Evolutionary conservation across 192 early-diverging fungal genomes (phyloP), one percentile per base, ranked within the genome.

Genomic region (Helicostylum pulchrum): DNA sequence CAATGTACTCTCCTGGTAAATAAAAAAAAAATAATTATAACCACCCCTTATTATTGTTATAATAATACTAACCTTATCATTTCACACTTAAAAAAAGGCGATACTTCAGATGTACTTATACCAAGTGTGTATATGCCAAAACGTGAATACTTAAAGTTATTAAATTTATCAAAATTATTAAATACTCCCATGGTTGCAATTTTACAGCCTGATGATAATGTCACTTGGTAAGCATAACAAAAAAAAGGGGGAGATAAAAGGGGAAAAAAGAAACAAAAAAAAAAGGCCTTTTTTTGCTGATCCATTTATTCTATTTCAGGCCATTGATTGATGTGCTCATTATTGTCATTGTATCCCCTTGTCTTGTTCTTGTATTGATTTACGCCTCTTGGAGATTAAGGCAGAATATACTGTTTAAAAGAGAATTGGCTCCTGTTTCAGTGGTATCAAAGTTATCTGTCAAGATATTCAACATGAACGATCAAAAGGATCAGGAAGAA

Each of bases 51-150:
- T 45, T 26, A 26, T 26, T 26, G 26, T 26, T 26, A 26, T 26
- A 26, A 26, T 26, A 26, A 26, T 26, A 26, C 26, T 26, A 26
- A 26, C 0, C 26, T 26, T 26, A 26, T 26, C 0, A 26, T 26
- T 26, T 26, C 26, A 26, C 26, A 0, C 26, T 26, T 26, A 26
- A 26, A 26, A 26, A 26, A 26, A 82, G 94, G 87, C 32, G 90
- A 93, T 64, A 92, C 91, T 5, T 86, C 88, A 1, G 94, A 96
- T 77, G 82, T 98, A 17, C 60, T 66, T 5, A 95, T 96, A 54
- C 95, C 96, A 6, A 88, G 90, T 17, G 90, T 93, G 20, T 98
- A 95, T 78, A 78, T 98, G 62, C 78, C 88, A 0, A 83, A 87
- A 54, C 65, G 75, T 39, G 83, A 86, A 53, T 95, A 90, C 70